Conservation (phyloP, 257 asterid genomes). For the Rauvolfia tetraphylla region DNA sequence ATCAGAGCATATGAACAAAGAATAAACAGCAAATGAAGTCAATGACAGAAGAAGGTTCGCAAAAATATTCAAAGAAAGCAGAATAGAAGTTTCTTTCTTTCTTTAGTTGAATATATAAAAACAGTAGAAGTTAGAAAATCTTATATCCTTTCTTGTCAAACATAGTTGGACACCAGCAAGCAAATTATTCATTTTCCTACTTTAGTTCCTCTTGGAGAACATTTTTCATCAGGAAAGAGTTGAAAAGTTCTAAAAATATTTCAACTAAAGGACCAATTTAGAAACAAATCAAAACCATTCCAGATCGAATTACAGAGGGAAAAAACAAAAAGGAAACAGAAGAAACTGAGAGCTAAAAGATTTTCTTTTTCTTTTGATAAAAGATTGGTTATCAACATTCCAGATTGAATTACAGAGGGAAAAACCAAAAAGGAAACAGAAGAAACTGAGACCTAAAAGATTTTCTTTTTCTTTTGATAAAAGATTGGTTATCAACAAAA, state of each 20-base stretch:
- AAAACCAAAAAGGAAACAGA: background rate
- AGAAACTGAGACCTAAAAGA: background rate
- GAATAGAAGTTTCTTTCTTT: background rate
- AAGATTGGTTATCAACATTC: background rate
- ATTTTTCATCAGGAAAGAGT: background rate
- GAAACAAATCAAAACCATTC: background rate
- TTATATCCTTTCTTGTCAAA: background rate
- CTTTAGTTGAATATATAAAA: background rate
- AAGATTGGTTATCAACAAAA: background rate
- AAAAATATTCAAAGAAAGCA: background rate
- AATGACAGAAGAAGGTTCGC: background rate
- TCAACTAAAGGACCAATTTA: background rate
- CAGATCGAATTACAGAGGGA: background rate
- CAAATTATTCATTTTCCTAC: background rate
- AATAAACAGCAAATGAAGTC: background rate
- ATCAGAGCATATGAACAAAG: background rate
- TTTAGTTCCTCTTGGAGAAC: background rate
- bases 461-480: background rate
- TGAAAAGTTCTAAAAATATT: too few relatives aligned
- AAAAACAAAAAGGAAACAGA: background rate
- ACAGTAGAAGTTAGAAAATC: background rate
- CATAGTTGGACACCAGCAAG: background rate
- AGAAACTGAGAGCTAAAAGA: background rate
- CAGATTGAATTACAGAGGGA: background rate
- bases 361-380: background rate